Evolutionary conservation across 257 asterid genomes (phyloP), one percentile per base, ranked within the genome.

Genomic region (Scutellaria barbata): DNA sequence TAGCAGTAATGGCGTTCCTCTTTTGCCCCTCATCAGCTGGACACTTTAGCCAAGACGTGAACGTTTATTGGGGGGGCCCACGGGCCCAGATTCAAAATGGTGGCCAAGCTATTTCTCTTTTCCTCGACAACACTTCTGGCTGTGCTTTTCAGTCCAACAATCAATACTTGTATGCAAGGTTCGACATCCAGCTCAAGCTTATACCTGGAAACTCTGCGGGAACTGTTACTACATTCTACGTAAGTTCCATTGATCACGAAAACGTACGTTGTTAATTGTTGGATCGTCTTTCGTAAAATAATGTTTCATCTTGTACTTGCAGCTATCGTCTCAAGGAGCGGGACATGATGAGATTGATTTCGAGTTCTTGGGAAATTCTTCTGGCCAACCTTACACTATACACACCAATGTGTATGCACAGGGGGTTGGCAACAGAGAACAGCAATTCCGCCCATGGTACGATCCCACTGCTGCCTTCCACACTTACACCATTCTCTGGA

Each of bases 361-460:
- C 12, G 95, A 88, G 81, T 88, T 85, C 77, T 72, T 88, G 59
- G 91, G 95, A 0, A 88, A 88, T 63, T 53, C 70, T 1, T 65
- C 88, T 0, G 89, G 91, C 0, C 69, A 76, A 75, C 95, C 95
- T 0, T 88, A 88, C 22, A 88, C 95, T 0, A 72, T 88, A 10
- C 95, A 88, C 25, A 88, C 95, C 1, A 88, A 85, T 50, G 68
- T 88, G 0, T 88, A 68, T 17, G 39, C 74, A 6, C 76, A 82
- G 53, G 94, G 95, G 3, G 75, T 75, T 13, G 91, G 91, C 11
- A 73, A 67, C 48, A 72, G 78, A 52, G 95, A 88, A 10, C 95
- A 88, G 4, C 95, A 85, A n/a, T 85, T 88, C 77, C 86, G 76
- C 5, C 88, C 85, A 6, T 88, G 95, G 95, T 88, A 84, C 69